Conservation (phyloP, 805 yeast genomes). For the Vanderwaltozyma polyspora region DNA sequence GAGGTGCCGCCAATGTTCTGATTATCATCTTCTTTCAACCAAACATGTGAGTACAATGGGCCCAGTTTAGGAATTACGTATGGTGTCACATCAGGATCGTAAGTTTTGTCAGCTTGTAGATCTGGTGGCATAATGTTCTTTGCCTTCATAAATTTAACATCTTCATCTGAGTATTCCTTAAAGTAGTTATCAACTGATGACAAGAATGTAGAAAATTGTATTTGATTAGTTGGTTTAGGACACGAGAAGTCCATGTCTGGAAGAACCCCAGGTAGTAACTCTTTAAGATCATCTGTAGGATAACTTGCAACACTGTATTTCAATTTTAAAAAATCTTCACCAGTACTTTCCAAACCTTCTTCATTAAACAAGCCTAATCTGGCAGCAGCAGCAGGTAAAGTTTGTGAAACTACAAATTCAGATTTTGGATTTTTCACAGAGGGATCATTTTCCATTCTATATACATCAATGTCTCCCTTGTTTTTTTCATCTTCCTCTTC, state of each 20-base stretch:
- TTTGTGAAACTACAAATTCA: conserved; percentile 62
- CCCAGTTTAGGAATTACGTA: conserved; percentile 80
- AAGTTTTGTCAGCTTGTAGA: conserved; percentile 29
- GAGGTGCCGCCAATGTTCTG: conserved; percentile 31
- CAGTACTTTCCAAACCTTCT: conserved; percentile 51
- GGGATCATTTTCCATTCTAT: conserved; percentile 41
- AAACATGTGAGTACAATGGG: conserved; percentile 63
- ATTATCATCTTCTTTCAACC: conserved; percentile 73
- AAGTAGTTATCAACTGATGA: conserved; percentile 78
- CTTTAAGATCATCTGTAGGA: conserved; percentile 67
- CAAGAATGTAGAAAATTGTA: conserved; percentile 80
- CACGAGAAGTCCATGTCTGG: conserved; percentile 82
- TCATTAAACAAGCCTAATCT: conserved; percentile 58
- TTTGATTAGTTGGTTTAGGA: conserved; percentile 79
- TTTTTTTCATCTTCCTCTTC: conserved; percentile 2
- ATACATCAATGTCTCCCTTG: conserved; percentile 12
- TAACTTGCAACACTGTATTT: conserved; percentile 85
- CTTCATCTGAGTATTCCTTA: conserved; percentile 70
- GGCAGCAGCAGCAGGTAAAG: conserved; percentile 53
- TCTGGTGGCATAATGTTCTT: conserved; percentile 45
- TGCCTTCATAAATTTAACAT: conserved; percentile 57
- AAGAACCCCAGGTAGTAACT: conserved; percentile 73
- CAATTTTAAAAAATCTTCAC: conserved; percentile 59
- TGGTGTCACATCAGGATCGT: conserved; percentile 63
- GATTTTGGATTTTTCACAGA: conserved; percentile 59